Conservation (phyloP, 345 rosid genomes). For the Lagerstroemia speciosa region DNA sequence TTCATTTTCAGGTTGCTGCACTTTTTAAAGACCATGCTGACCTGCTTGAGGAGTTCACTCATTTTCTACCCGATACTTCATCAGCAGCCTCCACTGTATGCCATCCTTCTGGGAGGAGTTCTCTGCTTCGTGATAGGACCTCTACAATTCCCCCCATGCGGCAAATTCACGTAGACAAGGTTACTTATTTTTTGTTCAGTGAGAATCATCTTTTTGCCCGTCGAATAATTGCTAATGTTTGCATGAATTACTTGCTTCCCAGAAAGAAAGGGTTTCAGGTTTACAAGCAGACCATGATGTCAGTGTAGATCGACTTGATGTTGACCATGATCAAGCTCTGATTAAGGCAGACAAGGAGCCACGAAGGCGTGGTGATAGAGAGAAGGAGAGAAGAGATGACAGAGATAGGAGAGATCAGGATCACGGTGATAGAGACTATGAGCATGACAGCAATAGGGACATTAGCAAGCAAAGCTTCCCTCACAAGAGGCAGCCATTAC, state of each 20-base stretch:
- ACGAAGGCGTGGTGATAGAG: conserved; percentile 57
- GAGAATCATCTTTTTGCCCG: conserved; percentile 8
- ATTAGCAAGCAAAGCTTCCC: conserved; percentile 45
- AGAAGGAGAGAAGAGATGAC: conserved; percentile 63
- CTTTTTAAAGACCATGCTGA: conserved; percentile 84
- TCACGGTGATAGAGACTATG: conserved; percentile 46
- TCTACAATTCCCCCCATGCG: conserved; percentile 47
- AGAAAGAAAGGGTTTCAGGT: conserved; percentile 59
- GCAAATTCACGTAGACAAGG: conserved; percentile 63
- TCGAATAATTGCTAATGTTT: conserved; percentile 18
- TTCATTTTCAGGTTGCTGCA: conserved; percentile 56
- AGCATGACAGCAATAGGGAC: conserved; percentile 52
- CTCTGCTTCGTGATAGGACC: conserved; percentile 51
- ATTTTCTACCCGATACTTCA: conserved; percentile 86
- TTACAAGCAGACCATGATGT: conserved; percentile 46
- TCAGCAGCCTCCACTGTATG: conserved; percentile 40
- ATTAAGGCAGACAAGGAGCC: conserved; percentile 60
- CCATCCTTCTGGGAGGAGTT: conserved; percentile 43
- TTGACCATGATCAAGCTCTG: conserved; percentile 46
- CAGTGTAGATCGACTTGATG: conserved; percentile 47
- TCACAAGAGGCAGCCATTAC: conserved; percentile 37
- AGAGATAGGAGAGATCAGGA: conserved; percentile 53
- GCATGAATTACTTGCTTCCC: conserved; percentile 21
- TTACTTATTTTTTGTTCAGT: conserved; percentile 11
- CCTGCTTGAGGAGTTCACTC: conserved; percentile 80